Base-by-base conservation (phyloP, 2,329 filamentous ascomycete species). In the Alternaria postmessia region DNA sequence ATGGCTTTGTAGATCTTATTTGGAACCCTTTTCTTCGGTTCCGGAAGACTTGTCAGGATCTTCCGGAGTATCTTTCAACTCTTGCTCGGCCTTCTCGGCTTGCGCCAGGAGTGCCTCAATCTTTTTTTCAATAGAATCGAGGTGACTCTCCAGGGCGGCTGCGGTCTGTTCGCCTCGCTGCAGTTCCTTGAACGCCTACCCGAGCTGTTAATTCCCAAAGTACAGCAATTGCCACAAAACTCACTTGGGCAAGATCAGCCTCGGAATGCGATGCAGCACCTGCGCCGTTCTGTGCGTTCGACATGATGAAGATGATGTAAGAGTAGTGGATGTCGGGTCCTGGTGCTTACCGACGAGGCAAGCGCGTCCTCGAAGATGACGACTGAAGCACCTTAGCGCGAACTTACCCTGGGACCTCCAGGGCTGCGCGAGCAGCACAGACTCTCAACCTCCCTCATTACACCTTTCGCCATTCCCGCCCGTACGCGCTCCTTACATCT, bases 161-260 rank as follows among this genome's bases (percentile, higher is more conserved):
- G 86, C 86, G 32, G 85, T 84, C 60, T 79, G 79, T 74, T 88
- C 86, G 68, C 86, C 86, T 59, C 83, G 85, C 34, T 81, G 79
- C 34, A 85, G 78, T 60, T 84, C 82, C 66, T 83, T 79, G 70
- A 84, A 82, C 36, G 82, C 82, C 83, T 85, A 67, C 14, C n/a
- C 34, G 8, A 51, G 43, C 28, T n/a, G 41, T 74, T 57, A 72
- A 68, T 44, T 36, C 16, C 20, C 44, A 51, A 42, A 24, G 30
- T 11, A 28, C 49, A 42, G 24, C 18, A 28, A 14, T 22, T 49
- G 39, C 28, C 20, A 26, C 20, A 14, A 28, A 30, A 39, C 61
- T 20, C 60, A 78, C 77, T 65, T 78, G 69, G 20, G 76, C 76
- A 53, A 79, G 73, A 43, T 79, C 77, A 20, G 75, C 67, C 51